Evolutionary conservation across 2,329 filamentous ascomycete species (phyloP), one percentile per base, ranked within the genome.

Genomic region (Plenodomus biglobosus): DNA sequence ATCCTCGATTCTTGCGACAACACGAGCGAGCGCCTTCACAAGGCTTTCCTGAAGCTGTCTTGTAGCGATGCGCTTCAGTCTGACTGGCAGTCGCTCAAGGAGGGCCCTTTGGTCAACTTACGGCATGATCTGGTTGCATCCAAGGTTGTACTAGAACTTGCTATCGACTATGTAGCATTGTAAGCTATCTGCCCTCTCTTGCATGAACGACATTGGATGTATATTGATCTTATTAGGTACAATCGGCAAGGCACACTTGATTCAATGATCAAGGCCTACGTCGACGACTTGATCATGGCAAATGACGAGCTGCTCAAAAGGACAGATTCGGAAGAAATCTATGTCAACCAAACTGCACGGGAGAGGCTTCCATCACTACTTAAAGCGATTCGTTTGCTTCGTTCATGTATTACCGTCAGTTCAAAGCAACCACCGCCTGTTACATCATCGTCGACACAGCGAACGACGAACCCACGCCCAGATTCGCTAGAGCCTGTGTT

Each of bases 161-260:
- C 62, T 38, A 45, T 70, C 13, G 65, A 70, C 44, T 61, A 65
- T 24, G 50, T 66, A 11, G 58, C 61, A 3, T 35, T 67, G 65
- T 70, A 46, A 56, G 66, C 48, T 8, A 18, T 1, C 3, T 15
- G 2, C 3, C 27, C 4, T 18, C 3, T 8, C 10, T 19, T 16
- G 13, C 3, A 13, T 30, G 6, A 8, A 15, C 20, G n/a, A 38
- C 38, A 16, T 30, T 36, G 38, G 24, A 30, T 37, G 8, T 50
- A 57, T 13, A 53, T 17, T 15, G 32, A 40, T 19, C n/a, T 16
- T 5, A 21, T 8, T 35, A 64, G 59, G 18, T 62, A 56, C 17
- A 49, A 50, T 21, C 58, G 57, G 30, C 58, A 59, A 32, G 58
- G 61, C 11, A 60, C 54, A 0, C 44, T 60, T 16, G 56, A 64